A percentile compares a stretch with the other conserved stretches of the same genome.
Evolutionary conservation across 257 asterid genomes (phyloP).

Genomic region (Phtheirospermum japonicum): DNA sequence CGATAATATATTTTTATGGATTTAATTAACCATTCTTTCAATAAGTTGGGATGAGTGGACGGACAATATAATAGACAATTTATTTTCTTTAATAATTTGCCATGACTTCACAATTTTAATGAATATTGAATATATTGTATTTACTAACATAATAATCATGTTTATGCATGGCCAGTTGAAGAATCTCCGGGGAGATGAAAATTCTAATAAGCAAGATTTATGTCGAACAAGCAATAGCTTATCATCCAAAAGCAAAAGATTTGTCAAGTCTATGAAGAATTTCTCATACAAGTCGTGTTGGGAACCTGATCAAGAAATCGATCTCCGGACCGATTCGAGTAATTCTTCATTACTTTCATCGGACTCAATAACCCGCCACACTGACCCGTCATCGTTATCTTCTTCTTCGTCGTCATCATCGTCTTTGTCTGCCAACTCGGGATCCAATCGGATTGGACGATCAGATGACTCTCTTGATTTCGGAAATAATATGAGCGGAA

Average conservation of each 20-base stretch:
- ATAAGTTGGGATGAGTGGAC: too few relatives aligned
- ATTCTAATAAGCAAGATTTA: background rate
- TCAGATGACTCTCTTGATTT: slow-evolving; percentile 25
- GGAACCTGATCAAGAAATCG: slow-evolving; percentile 9
- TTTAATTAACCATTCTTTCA: too few relatives aligned
- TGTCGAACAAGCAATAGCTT: slow-evolving; percentile 25
- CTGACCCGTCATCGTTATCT: slow-evolving; percentile 23
- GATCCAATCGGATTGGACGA: slow-evolving; percentile 22
- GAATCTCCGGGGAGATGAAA: slow-evolving; percentile 19
- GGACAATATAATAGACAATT: too few relatives aligned
- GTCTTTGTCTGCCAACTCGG: slow-evolving; percentile 1
- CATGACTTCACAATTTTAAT: background rate
- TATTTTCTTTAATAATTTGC: too few relatives aligned
- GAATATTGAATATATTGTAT: background rate
- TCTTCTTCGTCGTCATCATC: slow-evolving; percentile 30
- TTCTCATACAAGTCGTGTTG: slow-evolving; percentile 22
- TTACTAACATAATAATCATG: background rate
- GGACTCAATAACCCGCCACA: background rate
- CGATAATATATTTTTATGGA: too few relatives aligned
- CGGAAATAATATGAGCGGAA: slow-evolving; percentile 9
- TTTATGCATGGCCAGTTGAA: slow-evolving; percentile 28
- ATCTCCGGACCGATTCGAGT: slow-evolving; percentile 26
- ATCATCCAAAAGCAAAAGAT: slow-evolving; percentile 26
- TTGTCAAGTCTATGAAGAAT: slow-evolving; percentile 24
- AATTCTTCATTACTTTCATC: slow-evolving; percentile 37